Base-by-base conservation (phyloP, 495 filamentous ascomycete genomes). In the Aspergillus wentii region DNA sequence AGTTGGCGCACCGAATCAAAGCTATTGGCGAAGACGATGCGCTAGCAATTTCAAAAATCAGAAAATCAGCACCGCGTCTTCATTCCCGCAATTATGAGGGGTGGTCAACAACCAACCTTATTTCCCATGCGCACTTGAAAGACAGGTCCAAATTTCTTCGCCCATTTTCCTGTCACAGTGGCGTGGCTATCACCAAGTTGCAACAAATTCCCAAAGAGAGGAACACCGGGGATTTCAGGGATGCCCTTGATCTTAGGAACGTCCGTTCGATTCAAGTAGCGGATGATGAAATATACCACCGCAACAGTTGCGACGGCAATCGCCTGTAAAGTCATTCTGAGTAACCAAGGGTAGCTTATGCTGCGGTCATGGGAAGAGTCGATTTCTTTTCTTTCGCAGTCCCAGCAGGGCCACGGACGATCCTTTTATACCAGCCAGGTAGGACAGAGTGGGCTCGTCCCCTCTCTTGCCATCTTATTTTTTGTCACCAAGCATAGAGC, bases 61-160 rank as follows among this genome's bases (percentile, higher is more conserved):
- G n/a, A n/a, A n/a, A n/a, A n/a, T n/a, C n/a, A n/a, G n/a, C n/a
- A n/a, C n/a, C n/a, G n/a, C n/a, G n/a, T n/a, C n/a, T n/a, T n/a
- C n/a, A n/a, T n/a, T n/a, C n/a, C n/a, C n/a, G n/a, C n/a, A n/a
- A n/a, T n/a, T n/a, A n/a, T n/a, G n/a, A n/a, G n/a, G n/a, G n/a
- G n/a, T n/a, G 23, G 16, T 26, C 15, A 8, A 1, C 4, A 15
- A 49, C 56, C 17, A 48, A 78, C 78, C 59, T 64, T 74, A 42
- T 82, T 83, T 9, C 80, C 80, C 48, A 83, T 70, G 46, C 78
- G 71, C 20, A 81, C 72, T 50, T 85, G 80, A 54, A 83, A 83
- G 5, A 85, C 79, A 0, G 79, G 77, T 0, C 80, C 80, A 35
- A 75, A 82, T 40, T 76, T 77, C 51, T 78, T 70, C 7, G 71